Base-by-base conservation (phyloP, 225 moss, liverwort and hornwort species). In the Ulota crispa region DNA sequence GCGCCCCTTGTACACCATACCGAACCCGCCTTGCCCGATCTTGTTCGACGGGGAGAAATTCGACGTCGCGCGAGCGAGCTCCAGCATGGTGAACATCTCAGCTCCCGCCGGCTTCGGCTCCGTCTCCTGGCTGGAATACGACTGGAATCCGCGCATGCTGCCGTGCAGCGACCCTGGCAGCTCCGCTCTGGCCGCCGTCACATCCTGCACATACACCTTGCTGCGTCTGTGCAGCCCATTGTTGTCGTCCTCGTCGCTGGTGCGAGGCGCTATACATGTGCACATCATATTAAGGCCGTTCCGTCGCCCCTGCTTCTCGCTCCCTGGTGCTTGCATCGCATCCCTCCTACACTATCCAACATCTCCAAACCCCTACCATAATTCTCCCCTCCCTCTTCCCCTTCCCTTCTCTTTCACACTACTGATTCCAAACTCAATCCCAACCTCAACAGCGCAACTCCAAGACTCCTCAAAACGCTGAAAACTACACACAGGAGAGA, bases 21-120 rank as follows among this genome's bases (percentile, higher is more conserved):
- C 92, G 61, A 91, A 92, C 6, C 92, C 92, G 37, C 92, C 92
- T 82, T 92, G 91, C 65, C 92, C 91, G 54, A 92, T 89, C 80
- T 92, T 91, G 68, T 89, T 91, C 7, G 91, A 89, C 41, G 89
- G 91, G 15, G 91, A 90, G 68, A 92, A 92, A 82, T 91, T 91
- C 6, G 63, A 32, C 11, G 92, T 91, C 6, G 85, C 85, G 15
- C 81, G 89, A 55, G 64, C 85, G 31, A 92, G 87, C 56, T 92
- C 91, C 28, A n/a, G 59, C 85, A 92, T 89, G 64, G 82, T 63
- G 81, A 92, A 92, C 36, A 68, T 68, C 68, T 88, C 82, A 8
- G 90, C 92, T 14, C 86, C 85, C n/a, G 78, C 77, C 15, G 86
- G 73, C 77, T 88, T 90, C 15, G 79, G 15, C 28, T 73, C 73